A percentile compares a stretch with the other conserved stretches of the same genome.
Evolutionary conservation across 495 filamentous ascomycete genomes (phyloP).

Genomic region (Acidomyces sp.): DNA sequence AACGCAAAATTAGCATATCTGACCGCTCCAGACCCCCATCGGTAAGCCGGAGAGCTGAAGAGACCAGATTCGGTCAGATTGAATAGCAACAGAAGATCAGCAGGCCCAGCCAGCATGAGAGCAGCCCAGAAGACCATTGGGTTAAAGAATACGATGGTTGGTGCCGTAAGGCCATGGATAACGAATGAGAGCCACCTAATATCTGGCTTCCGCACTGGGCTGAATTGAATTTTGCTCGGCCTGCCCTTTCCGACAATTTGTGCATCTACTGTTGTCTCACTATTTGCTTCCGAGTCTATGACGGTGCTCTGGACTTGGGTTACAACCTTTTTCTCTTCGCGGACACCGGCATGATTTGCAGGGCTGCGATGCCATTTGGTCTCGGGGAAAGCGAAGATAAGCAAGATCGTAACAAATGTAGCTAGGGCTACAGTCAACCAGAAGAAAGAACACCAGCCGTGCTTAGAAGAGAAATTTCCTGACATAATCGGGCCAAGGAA

Average conservation of each 20-base stretch:
- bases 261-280: not conserved
- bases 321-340: constrained; percentile 3
- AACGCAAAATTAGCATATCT: constrained; percentile 25
- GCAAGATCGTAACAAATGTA: constrained; percentile 34
- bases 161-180: constrained; percentile 33
- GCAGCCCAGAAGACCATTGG: constrained; percentile 48
- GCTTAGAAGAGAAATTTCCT: constrained; percentile 40
- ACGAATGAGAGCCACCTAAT: constrained; percentile 31
- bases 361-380: constrained; percentile 40
- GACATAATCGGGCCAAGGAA: constrained; percentile 43
- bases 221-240: constrained; percentile 43
- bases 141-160: constrained; percentile 43
- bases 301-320: not conserved
- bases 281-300: constrained; percentile 12
- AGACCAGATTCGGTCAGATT: constrained; percentile 49
- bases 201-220: constrained; percentile 32
- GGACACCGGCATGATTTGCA: constrained; percentile 4
- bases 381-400: constrained; percentile 45
- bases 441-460: constrained; percentile 44
- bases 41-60: constrained; percentile 44
- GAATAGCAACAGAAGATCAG: constrained; percentile 45
- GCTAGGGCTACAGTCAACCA: constrained; percentile 40
- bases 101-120: constrained; percentile 46
- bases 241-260: constrained; percentile 33
- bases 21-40: constrained; percentile 38